phyloP scores from a whole-genome alignment of 140 eudicot genomes.

The Oenanthe javanica region DNA sequence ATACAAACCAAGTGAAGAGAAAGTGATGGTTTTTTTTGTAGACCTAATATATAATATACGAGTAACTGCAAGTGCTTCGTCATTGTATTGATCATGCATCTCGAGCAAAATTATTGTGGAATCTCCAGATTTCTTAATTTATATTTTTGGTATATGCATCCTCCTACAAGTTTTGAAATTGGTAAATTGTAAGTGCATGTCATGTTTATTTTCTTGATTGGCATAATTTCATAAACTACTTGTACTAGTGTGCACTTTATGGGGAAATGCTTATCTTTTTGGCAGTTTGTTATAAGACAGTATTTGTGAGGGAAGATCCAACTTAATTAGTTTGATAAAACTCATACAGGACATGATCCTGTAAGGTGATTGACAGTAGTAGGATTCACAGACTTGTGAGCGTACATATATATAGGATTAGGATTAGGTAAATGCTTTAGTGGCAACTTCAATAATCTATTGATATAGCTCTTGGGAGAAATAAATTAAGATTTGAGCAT shows the following conservation, averaged over 20 bases:
- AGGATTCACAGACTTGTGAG: neutral
- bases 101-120: neutral
- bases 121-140: neutral
- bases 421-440: conserved; percentile 9
- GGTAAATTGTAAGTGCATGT: neutral
- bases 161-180: neutral
- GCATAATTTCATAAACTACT: neutral
- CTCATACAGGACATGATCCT: neutral
- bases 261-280: neutral
- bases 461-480: neutral
- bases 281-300: neutral
- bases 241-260: neutral
- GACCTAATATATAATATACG: neutral
- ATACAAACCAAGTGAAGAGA: neutral
- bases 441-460: neutral
- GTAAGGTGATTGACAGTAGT: neutral
- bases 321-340: too few relatives aligned
- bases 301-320: neutral
- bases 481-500: neutral
- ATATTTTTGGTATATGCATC: neutral
- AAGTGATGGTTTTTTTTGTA: neutral
- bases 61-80: neutral
- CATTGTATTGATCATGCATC: neutral
- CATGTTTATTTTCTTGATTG: neutral
- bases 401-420: neutral